A percentile compares a stretch with the other conserved stretches of the same genome.
phyloP scores from a whole-genome alignment of 139 green algal genomes.

The Haematococcus lacustris region DNA sequence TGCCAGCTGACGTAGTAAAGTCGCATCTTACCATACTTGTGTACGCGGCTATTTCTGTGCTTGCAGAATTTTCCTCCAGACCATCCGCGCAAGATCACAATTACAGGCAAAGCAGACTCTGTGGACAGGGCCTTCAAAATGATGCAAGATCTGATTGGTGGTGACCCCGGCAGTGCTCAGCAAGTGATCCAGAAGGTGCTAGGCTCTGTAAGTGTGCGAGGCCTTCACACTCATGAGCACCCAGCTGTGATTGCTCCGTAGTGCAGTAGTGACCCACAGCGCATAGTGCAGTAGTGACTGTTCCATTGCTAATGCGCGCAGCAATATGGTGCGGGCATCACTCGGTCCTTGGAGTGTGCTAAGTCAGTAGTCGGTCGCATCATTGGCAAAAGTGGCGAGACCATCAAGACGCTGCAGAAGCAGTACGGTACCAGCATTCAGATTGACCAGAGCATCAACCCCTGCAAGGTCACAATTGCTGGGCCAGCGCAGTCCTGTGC shows the following conservation, averaged over 20 bases:
- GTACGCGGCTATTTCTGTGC: too few relatives aligned
- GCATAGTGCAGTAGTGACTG: too few relatives aligned
- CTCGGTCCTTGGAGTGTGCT: conserved; percentile 64
- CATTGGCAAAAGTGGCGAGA: conserved; percentile 91
- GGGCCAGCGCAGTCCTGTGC: conserved; percentile 45
- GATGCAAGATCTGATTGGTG: conserved; percentile 77
- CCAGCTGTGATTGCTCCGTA: too few relatives aligned
- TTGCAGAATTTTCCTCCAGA: conserved; percentile 38
- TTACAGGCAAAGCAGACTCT: conserved; percentile 56
- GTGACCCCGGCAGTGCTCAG: conserved; percentile 67
- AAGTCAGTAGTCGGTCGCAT: conserved; percentile 85
- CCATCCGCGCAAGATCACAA: conserved; percentile 55
- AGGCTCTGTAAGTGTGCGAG: conserved; percentile 4
- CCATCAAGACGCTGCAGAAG: conserved; percentile 88
- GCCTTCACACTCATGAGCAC: too few relatives aligned
- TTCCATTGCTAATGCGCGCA: too few relatives aligned
- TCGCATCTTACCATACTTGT: too few relatives aligned
- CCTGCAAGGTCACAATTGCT: conserved; percentile 79
- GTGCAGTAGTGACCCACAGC: too few relatives aligned
- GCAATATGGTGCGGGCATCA: neutral
- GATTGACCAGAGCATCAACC: conserved; percentile 72
- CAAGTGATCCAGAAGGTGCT: conserved; percentile 78
- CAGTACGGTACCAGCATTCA: conserved; percentile 76
- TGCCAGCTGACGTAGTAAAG: too few relatives aligned
- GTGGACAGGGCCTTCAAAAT: conserved; percentile 64